A percentile compares a stretch with the other conserved stretches of the same genome.
phyloP scores from a whole-genome alignment of 169 alveolate genomes.

The Cryptosporidium sp. region DNA sequence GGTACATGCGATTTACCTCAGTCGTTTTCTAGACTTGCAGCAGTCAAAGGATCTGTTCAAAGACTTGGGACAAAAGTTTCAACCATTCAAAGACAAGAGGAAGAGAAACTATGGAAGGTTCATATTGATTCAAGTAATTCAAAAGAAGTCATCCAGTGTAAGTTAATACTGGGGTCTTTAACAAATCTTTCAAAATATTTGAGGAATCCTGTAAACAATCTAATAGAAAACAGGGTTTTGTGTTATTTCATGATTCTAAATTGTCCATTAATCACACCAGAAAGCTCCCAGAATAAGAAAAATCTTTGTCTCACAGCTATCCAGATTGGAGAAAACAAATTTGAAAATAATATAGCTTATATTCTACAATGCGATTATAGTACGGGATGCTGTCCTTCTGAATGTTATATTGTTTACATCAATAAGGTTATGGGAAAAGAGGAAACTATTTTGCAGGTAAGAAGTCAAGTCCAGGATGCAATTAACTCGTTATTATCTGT shows the following conservation, averaged over 20 bases:
- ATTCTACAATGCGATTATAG: slow-evolving; percentile 27
- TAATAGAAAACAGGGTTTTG: slow-evolving; percentile 4
- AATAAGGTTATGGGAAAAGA: slow-evolving; percentile 11
- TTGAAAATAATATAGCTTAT: neutral
- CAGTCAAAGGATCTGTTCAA: slow-evolving; percentile 63
- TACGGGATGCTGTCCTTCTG: slow-evolving; percentile 60
- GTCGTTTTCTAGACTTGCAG: slow-evolving; percentile 70
- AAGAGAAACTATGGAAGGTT: neutral
- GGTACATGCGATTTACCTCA: slow-evolving; percentile 63
- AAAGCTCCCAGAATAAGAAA: neutral
- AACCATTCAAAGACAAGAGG: neutral
- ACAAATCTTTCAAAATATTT: neutral
- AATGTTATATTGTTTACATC: slow-evolving; percentile 28
- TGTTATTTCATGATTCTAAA: slow-evolving; percentile 2
- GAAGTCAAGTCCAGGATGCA: neutral
- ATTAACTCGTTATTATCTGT: neutral
- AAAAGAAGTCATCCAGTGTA: neutral
- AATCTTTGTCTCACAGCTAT: slow-evolving; percentile 5
- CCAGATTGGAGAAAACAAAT: neutral
- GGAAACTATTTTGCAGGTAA: neutral
- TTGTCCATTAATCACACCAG: slow-evolving; percentile 1
- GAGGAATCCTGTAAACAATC: neutral
- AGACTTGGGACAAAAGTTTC: slow-evolving; percentile 37
- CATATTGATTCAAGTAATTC: neutral
- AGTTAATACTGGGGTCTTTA: slow-evolving; percentile 9